These are phyloP conservation scores for Geotrichum siamense DNA, from an alignment of 1,139 yeast species.

Conservation along the genomic window DNA sequence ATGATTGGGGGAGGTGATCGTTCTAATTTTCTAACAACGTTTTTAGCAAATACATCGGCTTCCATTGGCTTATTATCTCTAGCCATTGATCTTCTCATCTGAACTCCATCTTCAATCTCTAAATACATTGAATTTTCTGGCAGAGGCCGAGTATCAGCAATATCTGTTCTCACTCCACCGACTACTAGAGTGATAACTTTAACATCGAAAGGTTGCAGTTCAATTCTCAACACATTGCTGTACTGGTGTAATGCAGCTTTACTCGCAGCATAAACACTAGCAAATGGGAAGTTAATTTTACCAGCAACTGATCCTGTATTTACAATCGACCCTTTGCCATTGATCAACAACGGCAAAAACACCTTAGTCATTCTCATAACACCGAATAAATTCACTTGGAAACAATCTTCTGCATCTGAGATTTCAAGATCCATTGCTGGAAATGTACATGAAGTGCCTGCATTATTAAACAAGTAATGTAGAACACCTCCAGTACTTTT, in stretches of 20 bases:
- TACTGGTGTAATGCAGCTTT: slow-evolving; percentile 75
- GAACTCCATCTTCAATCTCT: slow-evolving; percentile 42
- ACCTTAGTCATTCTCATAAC: slow-evolving; percentile 59
- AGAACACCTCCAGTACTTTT: slow-evolving; percentile 42
- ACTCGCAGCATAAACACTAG: slow-evolving; percentile 58
- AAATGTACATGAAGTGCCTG: slow-evolving; percentile 59
- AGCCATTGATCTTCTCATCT: slow-evolving; percentile 54
- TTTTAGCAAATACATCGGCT: slow-evolving; percentile 49
- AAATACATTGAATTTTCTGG: slow-evolving; percentile 52
- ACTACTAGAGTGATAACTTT: slow-evolving; percentile 64
- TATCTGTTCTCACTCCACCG: slow-evolving; percentile 59
- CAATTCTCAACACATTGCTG: slow-evolving; percentile 55
- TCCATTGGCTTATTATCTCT: slow-evolving; percentile 52
- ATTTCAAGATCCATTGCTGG: slow-evolving; percentile 65
- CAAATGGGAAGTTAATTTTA: slow-evolving; percentile 60
- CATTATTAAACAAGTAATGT: slow-evolving; percentile 62
- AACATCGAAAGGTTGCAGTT: slow-evolving; percentile 67
- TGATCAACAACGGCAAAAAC: slow-evolving; percentile 50
- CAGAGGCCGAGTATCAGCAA: slow-evolving; percentile 50
- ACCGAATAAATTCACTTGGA: slow-evolving; percentile 64
- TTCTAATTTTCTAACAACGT: slow-evolving; percentile 44
- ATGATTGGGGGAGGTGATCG: slow-evolving; percentile 40
- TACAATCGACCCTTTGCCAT: slow-evolving; percentile 62
- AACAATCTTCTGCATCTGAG: slow-evolving; percentile 48
- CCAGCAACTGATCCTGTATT: slow-evolving; percentile 75